Base-by-base conservation (phyloP, 139 green algal genomes). In the Coelastrella sp. region DNA sequence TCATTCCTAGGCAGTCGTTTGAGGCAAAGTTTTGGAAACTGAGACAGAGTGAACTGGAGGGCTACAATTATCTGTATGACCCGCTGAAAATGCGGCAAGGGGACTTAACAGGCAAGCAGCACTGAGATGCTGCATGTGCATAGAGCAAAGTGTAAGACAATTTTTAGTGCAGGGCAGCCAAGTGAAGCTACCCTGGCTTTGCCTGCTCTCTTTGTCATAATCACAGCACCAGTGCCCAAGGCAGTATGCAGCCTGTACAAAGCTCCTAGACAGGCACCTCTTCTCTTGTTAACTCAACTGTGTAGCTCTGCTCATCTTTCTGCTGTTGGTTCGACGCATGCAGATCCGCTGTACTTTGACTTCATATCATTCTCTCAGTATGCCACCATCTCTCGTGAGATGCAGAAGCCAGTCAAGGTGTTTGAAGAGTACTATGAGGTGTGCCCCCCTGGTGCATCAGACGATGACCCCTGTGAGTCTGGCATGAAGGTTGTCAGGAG, bases 301-400 rank as follows among this genome's bases (percentile, higher is more conserved):
- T n/a, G 32, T 47, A 47, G 0, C 32, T 47, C 32, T 47, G 32
- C 32, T 47, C 32, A 47, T 47, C 32, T 47, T 47, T 47, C 1
- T 47, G 32, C 32, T 47, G 32, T 47, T 47, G 32, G 32, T 47
- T 47, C 32, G 0, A 47, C 32, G 32, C 32, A 47, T 47, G 32
- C 68, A 71, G 88, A 91, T 61, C 88, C 88, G 3, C 58, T 91
- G 7, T 99, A 98, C 91, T 98, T 98, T 92, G 97, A 99, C 87
- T 99, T 98, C 94, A 99, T 99, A 85, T 89, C 66, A 22, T 98
- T 95, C 83, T 89, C 89, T 0, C 97, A 99, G 90, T 96, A 94
- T 54, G 88, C 92, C 6, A 94, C 95, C 11, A 93, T 98, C 17
- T 85, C 84, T 3, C 73, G 74, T 8, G 92, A 95, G 76, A 95